Base-by-base conservation (phyloP, 1,284 basidiomycete genomes). In the Ganoderma resinaceum region DNA sequence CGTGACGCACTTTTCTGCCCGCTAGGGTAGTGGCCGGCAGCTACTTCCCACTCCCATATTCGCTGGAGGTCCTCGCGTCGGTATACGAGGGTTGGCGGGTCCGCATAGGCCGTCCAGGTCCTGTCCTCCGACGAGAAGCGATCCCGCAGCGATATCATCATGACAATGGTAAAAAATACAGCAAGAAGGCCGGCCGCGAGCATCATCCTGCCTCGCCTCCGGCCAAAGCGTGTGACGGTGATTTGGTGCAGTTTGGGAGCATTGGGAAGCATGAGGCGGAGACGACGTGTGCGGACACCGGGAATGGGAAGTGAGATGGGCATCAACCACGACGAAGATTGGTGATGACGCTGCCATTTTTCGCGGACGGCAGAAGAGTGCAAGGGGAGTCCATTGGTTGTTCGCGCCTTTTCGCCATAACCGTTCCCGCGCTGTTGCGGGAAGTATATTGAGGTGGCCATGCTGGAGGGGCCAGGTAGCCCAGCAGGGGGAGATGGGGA, bases 1-100 rank as follows among this genome's bases (percentile, higher is more conserved):
- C 37, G 57, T 31, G 9, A 86, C 92, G 74, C 78, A 96, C 95
- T 87, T 76, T 86, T 84, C 68, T 88, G 84, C 64, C 86, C 85
- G 78, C 93, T 95, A 5, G 96, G 96, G 82, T 95, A 95, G 80
- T 97, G 95, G 1, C 96, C 96, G 74, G 94, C 94, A 61, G 89
- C 84, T 67, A 98, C 87, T 81, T 98, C 96, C 95, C 95, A 98
- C 73, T 92, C 85, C 96, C 96, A 98, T 81, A 98, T 94, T 74
- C 91, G 86, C 74, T 92, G 92, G 42, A 97, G 78, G 77, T 97
- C 95, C 64, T 92, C 90, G 55, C 89, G 84, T 52, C 86, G 85
- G 73, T 92, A 92, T 43, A 98, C 90, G 58, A 95, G 85, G 8
- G 96, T 97, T 55, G 91, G 84, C 5, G 92, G 89, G 70, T 95